Evolutionary conservation across 2,329 filamentous ascomycete species (phyloP).

Genomic region (Cercospora berteroae): DNA sequence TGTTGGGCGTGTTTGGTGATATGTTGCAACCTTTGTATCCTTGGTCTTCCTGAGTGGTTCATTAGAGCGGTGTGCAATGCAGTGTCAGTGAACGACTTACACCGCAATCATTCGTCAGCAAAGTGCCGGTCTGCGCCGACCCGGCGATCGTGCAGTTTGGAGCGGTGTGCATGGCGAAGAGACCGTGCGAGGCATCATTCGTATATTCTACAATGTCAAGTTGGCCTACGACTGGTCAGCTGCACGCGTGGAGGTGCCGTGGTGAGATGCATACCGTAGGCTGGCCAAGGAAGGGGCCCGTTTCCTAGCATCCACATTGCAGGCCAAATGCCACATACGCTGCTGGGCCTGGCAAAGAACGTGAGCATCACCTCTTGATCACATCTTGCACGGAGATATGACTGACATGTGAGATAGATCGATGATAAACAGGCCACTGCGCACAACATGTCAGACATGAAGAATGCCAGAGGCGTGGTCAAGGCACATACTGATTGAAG

Average conservation of each 20-base stretch:
- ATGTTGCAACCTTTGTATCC: slow-evolving; percentile 40
- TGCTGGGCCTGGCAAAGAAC: slow-evolving; percentile 1
- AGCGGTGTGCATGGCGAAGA: slow-evolving; percentile 39
- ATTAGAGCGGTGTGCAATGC: not conserved
- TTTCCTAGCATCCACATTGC: slow-evolving; percentile 60
- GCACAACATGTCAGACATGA: slow-evolving; percentile 30
- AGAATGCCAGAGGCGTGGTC: not conserved
- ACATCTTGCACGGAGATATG: not conserved
- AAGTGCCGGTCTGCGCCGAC: slow-evolving; percentile 43
- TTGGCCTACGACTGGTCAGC: slow-evolving; percentile 27
- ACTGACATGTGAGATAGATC: slow-evolving; percentile 68
- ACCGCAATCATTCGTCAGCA: slow-evolving; percentile 59
- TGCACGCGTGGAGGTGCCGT: slow-evolving; percentile 30
- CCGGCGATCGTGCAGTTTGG: slow-evolving; percentile 36
- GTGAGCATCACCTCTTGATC: not conserved
- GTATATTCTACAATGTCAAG: slow-evolving; percentile 44
- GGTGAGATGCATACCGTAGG: slow-evolving; percentile 23
- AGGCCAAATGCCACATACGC: slow-evolving; percentile 66
- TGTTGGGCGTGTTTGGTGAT: slow-evolving; percentile 50
- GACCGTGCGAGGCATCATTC: slow-evolving; percentile 35
- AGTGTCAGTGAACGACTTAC: slow-evolving; percentile 41
- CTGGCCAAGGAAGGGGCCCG: slow-evolving; percentile 45
- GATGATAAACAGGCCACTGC: slow-evolving; percentile 67
- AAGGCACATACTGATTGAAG: slow-evolving; percentile 37
- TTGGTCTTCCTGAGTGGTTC: slow-evolving; percentile 20